Evolutionary conservation across 495 filamentous ascomycete genomes (phyloP).

Genomic region (Cudoniella acicularis): DNA sequence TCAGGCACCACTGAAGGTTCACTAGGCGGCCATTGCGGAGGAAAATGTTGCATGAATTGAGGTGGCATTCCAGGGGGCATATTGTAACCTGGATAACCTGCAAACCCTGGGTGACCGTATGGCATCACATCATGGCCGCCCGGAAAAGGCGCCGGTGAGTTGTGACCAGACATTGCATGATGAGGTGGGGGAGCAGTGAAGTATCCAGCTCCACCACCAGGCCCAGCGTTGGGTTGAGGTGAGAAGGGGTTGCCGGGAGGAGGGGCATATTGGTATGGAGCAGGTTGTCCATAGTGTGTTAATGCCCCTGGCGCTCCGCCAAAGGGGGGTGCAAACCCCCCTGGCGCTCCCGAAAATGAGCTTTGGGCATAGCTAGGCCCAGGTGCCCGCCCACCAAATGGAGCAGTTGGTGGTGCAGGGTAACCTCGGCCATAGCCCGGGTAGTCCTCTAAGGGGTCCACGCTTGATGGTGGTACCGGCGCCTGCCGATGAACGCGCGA

Average conservation of each 20-base stretch:
- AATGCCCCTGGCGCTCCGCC: conserved; percentile 26
- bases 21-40: conserved; percentile 19
- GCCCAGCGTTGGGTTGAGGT: conserved; percentile 18
- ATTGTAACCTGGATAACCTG: conserved; percentile 28
- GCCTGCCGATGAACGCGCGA: conserved; percentile 30
- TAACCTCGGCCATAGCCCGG: conserved; percentile 28
- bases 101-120: conserved; percentile 37
- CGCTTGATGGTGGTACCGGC: conserved; percentile 41
- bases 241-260: conserved; percentile 35
- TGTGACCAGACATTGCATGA: conserved; percentile 19
- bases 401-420: conserved; percentile 29
- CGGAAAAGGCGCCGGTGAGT: conserved; percentile 28
- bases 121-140: conserved; percentile 48
- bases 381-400: conserved; percentile 31
- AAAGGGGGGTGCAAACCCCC: conserved; percentile 29
- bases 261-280: too few relatives aligned
- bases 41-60: conserved; percentile 6
- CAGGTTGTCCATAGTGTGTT: conserved; percentile 30
- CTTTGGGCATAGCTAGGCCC: conserved; percentile 42
- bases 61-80: conserved; percentile 34
- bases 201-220: conserved; percentile 20
- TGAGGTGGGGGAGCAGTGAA: conserved; percentile 17
- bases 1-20: conserved; percentile 25
- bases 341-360: conserved; percentile 31
- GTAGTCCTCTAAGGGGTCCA: conserved; percentile 40